Evolutionary conservation across 345 rosid genomes (phyloP).

Genomic region (Mangifera indica): DNA sequence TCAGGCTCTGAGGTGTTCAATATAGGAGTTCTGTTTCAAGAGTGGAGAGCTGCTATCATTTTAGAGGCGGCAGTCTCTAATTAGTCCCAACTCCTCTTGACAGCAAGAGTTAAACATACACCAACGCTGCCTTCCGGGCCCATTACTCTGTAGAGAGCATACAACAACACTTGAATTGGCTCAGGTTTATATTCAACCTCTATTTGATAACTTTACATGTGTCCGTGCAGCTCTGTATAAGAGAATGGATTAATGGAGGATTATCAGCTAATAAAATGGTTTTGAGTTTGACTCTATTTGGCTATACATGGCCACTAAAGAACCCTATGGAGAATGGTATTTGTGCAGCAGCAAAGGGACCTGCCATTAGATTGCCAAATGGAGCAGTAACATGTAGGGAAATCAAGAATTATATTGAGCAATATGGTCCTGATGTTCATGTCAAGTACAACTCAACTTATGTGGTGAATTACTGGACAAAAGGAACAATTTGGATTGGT

Average conservation of each 20-base stretch:
- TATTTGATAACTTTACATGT: not conserved
- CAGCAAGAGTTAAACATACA: not conserved
- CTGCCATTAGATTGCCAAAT: not conserved
- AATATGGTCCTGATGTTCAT: not conserved
- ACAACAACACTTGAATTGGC: not conserved
- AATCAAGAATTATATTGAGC: slow-evolving; percentile 18
- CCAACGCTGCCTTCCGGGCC: no score
- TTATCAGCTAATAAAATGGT: slow-evolving; percentile 23
- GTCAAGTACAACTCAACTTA: slow-evolving; percentile 36
- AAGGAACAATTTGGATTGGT: slow-evolving; percentile 37
- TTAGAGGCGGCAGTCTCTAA: slow-evolving; percentile 3
- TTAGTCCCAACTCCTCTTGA: not conserved
- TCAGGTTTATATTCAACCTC: not conserved
- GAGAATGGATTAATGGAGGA: not conserved
- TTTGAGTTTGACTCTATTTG: slow-evolving; percentile 30
- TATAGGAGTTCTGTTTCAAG: not conserved
- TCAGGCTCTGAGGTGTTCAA: not conserved
- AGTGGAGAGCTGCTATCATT: not conserved
- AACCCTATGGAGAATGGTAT: not conserved
- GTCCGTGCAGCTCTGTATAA: not conserved
- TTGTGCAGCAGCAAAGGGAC: slow-evolving; percentile 20
- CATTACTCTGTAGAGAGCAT: not conserved
- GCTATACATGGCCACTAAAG: slow-evolving; percentile 28
- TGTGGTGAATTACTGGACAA: slow-evolving; percentile 26
- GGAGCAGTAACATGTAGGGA: slow-evolving; percentile 29